Evolutionary conservation across 805 yeast species (phyloP).

Genomic region (Starmerella kuoi): DNA sequence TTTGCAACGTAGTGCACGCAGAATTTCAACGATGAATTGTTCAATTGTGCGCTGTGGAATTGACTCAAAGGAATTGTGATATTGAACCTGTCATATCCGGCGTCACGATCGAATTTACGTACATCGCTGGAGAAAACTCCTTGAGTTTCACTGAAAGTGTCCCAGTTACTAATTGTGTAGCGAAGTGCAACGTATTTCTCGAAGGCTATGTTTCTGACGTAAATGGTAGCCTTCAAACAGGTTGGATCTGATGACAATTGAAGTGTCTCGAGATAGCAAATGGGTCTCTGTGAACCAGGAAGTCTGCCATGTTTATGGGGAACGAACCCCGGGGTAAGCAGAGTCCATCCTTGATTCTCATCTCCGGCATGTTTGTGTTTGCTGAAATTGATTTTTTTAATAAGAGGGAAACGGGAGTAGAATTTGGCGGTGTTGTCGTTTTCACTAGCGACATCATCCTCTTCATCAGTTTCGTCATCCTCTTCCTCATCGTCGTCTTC

Average conservation of each 20-base stretch:
- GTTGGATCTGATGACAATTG: slow-evolving; percentile 48
- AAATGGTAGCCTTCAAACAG: slow-evolving; percentile 56
- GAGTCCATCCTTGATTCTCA: slow-evolving; percentile 10
- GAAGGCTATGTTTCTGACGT: slow-evolving; percentile 63
- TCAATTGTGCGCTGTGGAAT: slow-evolving; percentile 21
- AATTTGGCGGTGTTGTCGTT: background rate
- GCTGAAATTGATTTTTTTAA: background rate
- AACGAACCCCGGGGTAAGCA: slow-evolving; percentile 15
- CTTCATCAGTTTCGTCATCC: slow-evolving; percentile 17
- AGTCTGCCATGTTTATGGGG: slow-evolving; percentile 19
- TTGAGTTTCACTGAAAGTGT: slow-evolving; percentile 54
- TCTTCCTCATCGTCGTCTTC: slow-evolving; percentile 26
- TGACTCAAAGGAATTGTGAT: slow-evolving; percentile 39
- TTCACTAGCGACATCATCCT: slow-evolving; percentile 2
- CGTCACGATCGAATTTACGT: slow-evolving; percentile 23
- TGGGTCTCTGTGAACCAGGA: slow-evolving; percentile 21
- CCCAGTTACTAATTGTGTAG: slow-evolving; percentile 73
- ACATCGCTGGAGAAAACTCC: slow-evolving; percentile 49
- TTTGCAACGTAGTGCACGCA: slow-evolving; percentile 46
- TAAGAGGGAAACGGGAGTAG: background rate
- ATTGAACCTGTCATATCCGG: slow-evolving; percentile 49
- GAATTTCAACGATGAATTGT: slow-evolving; percentile 32
- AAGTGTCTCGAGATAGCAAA: slow-evolving; percentile 54
- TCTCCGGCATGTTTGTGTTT: background rate
- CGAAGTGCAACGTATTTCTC: slow-evolving; percentile 56